Evolutionary conservation across 306 rosid genomes (phyloP), one percentile per base, ranked within the genome.

Genomic region (Parietaria judaica): DNA sequence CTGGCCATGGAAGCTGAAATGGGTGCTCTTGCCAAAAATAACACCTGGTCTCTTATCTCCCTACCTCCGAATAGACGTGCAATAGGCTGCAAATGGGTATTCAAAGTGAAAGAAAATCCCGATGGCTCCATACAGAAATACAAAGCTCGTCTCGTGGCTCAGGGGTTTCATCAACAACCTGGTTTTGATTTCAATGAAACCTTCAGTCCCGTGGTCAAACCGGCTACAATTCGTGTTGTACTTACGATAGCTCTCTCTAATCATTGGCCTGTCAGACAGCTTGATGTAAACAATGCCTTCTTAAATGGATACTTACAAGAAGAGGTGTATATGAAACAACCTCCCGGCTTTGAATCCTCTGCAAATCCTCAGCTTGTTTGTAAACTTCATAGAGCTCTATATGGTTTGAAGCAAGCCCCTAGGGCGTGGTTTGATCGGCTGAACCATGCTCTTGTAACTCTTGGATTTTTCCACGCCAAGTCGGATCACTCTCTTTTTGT

Each of bases 51-150:
- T 6, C 3, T 63, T 1, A 58, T 63, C 3, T 14, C 55, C 6
- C 58, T 4, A 1, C 41, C 10, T 0, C 5, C 0, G 0, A 5
- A 1, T 1, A 11, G 37, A 1, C 36, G 36, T 10, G n/a, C 14
- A 0, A 8, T 63, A 13, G 58, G 58, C 0, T 7, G 58, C 17
- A 66, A 66, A 36, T 66, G 63, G 63, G 63, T 66, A 1, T 66
- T 11, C 14, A 8, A 23, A 2, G n/a, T 52, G 3, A 23, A n/a
- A n/a, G n/a, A n/a, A n/a, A n/a, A n/a, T n/a, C n/a, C n/a, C n/a
- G n/a, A n/a, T n/a, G n/a, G n/a, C n/a, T n/a, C n/a, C n/a, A n/a
- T n/a, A n/a, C n/a, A n/a, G n/a, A n/a, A n/a, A n/a, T n/a, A n/a
- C n/a, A n/a, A n/a, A n/a, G n/a, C n/a, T n/a, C n/a, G n/a, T n/a